Evolutionary conservation across 192 early-diverging fungal genomes (phyloP).

Genomic region (Entomortierella lignicola): DNA sequence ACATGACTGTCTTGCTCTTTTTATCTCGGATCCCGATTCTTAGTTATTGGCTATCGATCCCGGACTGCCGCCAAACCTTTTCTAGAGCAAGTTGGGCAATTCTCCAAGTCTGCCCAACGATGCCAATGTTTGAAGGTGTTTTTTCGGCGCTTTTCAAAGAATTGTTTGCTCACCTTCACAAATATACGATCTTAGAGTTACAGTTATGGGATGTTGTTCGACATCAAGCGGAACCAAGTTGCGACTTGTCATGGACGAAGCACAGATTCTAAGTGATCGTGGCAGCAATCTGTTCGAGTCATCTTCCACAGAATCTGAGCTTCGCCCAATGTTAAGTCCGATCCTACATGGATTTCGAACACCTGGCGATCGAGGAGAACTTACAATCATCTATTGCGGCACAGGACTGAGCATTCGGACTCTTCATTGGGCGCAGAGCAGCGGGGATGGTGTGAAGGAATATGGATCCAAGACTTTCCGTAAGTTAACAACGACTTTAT

Average conservation of each 20-base stretch:
- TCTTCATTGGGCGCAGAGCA: conserved; percentile 17
- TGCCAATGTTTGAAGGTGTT: too few relatives aligned
- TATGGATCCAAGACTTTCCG: conserved; percentile 10
- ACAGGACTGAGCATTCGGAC: conserved; percentile 14
- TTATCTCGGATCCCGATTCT: too few relatives aligned
- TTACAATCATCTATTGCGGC: conserved; percentile 22
- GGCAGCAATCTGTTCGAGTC: neutral
- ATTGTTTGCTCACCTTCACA: too few relatives aligned
- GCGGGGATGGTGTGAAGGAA: conserved; percentile 17
- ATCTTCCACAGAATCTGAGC: conserved; percentile 8
- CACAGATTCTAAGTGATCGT: conserved; percentile 2
- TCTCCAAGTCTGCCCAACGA: too few relatives aligned
- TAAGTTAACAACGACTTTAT: neutral
- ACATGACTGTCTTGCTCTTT: too few relatives aligned
- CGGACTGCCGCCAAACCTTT: too few relatives aligned
- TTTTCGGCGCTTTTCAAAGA: too few relatives aligned
- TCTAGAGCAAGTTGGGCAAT: too few relatives aligned
- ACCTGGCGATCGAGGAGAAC: conserved; percentile 10
- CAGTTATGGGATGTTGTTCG: too few relatives aligned
- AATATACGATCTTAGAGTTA: too few relatives aligned
- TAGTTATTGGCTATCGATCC: too few relatives aligned
- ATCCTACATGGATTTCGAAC: conserved; percentile 11
- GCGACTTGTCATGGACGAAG: neutral
- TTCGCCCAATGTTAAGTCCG: conserved; percentile 1
- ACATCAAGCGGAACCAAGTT: neutral